Percentiles rank a stretch among this genome's conserved stretches.
These are phyloP conservation scores for Neurospora tetraspora DNA, from an alignment of 495 filamentous ascomycete species.

Conservation along the genomic window DNA sequence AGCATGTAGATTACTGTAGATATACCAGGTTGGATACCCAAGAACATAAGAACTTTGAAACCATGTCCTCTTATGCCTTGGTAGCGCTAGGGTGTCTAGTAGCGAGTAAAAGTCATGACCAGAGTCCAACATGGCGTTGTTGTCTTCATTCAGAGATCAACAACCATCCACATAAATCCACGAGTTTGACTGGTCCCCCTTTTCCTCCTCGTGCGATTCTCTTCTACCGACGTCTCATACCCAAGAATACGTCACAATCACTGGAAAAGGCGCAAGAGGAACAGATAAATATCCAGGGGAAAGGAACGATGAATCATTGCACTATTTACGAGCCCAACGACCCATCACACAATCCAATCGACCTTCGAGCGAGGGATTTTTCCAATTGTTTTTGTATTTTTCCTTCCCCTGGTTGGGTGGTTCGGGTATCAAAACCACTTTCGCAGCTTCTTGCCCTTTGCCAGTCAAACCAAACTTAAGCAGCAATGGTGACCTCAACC, in stretches of 20 bases:
- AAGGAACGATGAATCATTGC: not conserved
- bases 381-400: slow-evolving; percentile 1
- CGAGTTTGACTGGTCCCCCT: not conserved
- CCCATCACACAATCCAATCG: not conserved
- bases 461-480: slow-evolving; percentile 43
- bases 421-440: not conserved
- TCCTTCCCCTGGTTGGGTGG: not conserved
- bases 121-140: no score
- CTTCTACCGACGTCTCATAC: not conserved
- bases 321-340: not conserved
- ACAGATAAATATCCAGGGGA: not conserved
- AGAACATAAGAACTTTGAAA: not conserved
- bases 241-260: not conserved
- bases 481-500: slow-evolving; percentile 99
- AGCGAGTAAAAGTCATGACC: not conserved
- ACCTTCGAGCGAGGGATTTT: not conserved
- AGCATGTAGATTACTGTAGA: not conserved
- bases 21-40: not conserved
- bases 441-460: not conserved
- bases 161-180: not conserved
- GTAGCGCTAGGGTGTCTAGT: no score
- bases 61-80: not conserved
- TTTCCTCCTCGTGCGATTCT: not conserved
- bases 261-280: not conserved
- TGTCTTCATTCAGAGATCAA: not conserved